These are phyloP conservation scores for Penicillium steckii DNA, from an alignment of 495 filamentous ascomycete genomes.

Conservation along the genomic window DNA sequence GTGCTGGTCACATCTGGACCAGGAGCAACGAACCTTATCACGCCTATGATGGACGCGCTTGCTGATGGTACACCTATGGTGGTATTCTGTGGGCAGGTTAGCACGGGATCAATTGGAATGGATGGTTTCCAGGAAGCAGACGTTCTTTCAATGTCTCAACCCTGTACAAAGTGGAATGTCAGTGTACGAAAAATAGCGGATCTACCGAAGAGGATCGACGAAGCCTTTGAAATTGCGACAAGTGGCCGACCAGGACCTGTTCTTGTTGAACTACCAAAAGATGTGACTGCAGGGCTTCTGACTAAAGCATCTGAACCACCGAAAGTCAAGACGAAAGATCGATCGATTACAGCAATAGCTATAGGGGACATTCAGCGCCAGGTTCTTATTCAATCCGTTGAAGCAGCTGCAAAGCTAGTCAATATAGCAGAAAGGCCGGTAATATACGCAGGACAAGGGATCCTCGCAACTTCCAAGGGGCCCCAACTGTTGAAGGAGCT, in stretches of 20 bases:
- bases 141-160: constrained; percentile 57
- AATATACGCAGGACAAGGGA: constrained; percentile 59
- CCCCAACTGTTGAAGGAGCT: constrained; percentile 54
- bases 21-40: constrained; percentile 63
- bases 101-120: constrained; percentile 53
- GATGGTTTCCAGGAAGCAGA: constrained; percentile 67
- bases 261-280: constrained; percentile 60
- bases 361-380: background rate
- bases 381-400: background rate
- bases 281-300: constrained; percentile 54
- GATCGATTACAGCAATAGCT: background rate
- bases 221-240: constrained; percentile 63
- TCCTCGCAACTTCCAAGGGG: constrained; percentile 51
- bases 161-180: constrained; percentile 69
- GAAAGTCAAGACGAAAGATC: background rate
- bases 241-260: constrained; percentile 60
- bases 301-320: background rate
- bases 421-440: constrained; percentile 60
- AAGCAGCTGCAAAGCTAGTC: constrained; percentile 49
- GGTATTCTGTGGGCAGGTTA: constrained; percentile 61
- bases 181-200: constrained; percentile 61
- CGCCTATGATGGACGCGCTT: constrained; percentile 61
- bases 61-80: constrained; percentile 63
- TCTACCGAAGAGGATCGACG: constrained; percentile 57
- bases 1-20: constrained; percentile 64